Conservation (phyloP, 2,329 filamentous ascomycete species). For the Hypoxylon sp. region DNA sequence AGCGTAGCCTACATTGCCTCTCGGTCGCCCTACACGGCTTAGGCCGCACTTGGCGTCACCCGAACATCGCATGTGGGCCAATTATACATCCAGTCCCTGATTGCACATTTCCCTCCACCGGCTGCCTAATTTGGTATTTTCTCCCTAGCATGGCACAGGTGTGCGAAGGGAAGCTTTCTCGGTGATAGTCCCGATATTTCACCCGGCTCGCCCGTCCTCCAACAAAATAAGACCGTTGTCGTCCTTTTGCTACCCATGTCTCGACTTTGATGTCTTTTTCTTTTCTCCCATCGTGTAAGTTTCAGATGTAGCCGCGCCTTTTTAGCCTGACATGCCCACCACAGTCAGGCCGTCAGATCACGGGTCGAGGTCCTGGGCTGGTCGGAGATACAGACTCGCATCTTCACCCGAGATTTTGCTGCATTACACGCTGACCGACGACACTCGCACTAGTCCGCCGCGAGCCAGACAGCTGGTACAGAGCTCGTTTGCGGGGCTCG, state of each 20-base stretch:
- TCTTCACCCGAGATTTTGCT: conserved; percentile 45
- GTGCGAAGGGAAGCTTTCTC: conserved; percentile 29
- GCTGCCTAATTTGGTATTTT: conserved; percentile 43
- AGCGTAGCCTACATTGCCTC: conserved; percentile 43
- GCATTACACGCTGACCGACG: conserved; percentile 46
- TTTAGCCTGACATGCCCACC: conserved; percentile 47
- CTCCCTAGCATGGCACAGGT: conserved; percentile 33
- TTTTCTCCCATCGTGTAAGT: conserved; percentile 22
- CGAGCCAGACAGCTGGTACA: conserved; percentile 44
- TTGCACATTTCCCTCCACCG: conserved; percentile 44
- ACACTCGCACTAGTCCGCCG: conserved; percentile 44
- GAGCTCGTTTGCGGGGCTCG: conserved; percentile 43
- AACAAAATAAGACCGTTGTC: conserved; percentile 21
- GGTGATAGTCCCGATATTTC: conserved; percentile 38
- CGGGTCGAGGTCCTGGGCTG: conserved; percentile 45
- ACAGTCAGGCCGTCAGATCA: conserved; percentile 48
- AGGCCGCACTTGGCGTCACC: conserved; percentile 43
- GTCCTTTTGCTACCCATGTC: conserved; percentile 12
- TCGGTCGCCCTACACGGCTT: conserved; percentile 46
- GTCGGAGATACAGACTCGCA: conserved; percentile 43
- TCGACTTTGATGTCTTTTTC: conserved; percentile 18
- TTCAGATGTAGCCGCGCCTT: conserved; percentile 40
- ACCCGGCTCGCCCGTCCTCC: conserved; percentile 17
- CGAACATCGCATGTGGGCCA: conserved; percentile 44
- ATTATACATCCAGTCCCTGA: conserved; percentile 39